Base-by-base conservation (phyloP, 148 eudicot species). In the Vaccinium darrowii region DNA sequence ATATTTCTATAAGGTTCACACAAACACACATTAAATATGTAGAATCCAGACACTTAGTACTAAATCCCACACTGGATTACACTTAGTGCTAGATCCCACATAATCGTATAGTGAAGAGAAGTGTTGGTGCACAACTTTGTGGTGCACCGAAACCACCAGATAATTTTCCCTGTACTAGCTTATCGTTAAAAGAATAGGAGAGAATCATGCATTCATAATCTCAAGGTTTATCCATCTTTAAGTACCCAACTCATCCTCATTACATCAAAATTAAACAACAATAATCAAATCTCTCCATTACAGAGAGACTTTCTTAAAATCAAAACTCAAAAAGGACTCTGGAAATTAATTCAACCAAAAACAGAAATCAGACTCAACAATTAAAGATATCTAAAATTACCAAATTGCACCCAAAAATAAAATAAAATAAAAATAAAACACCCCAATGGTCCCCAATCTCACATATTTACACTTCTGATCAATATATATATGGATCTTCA, bases 401-500 rank as follows among this genome's bases (percentile, higher is more conserved):
- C 7, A 25, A 78, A 36, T 73, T 74, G 50, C 19, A 33, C 1
- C 14, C 14, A 53, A 52, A 23, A 14, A 78, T 19, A 23, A 25
- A 78, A 36, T 13, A 27, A 19, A 43, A 73, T 72, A 36, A 36
- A 36, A 36, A 36, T 36, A 36, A 3, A 36, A 36, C 47, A 33
- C 47, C 47, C 47, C 47, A 43, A 43, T 43, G 47, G 47, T 43
- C 47, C 82, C 69, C 67, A 78, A 23, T 58, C 80, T 53, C 82
- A 84, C 52, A 27, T 80, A 43, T 39, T 27, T 25, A 63, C 69
- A 81, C 9, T 30, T 47, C 3, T 43, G 47, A 43, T 3, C 39
- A 33, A 85, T 79, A 76, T 80, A 79, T 27, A 60, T 85, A 53
- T 18, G 84, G 81, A 58, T 57, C 60, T 30, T 76, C 49, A 83